Conservation (phyloP, 176 grass and related monocot genomes). For the Bonia amplexicaulis region DNA sequence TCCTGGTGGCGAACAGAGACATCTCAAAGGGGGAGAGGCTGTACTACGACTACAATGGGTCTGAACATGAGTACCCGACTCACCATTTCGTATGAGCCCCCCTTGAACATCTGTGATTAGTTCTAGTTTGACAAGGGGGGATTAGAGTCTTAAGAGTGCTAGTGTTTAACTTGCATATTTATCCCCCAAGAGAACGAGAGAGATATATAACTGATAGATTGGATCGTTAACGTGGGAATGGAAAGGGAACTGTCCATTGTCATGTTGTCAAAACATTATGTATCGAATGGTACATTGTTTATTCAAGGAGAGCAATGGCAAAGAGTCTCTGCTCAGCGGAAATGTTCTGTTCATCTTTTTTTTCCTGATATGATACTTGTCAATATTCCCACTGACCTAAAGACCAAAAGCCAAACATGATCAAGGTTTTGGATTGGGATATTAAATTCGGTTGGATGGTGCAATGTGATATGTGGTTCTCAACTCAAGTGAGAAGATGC, state of each 20-base stretch:
- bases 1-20: constrained; percentile 76
- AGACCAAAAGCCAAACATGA: too few species aligned
- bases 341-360: not conserved
- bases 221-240: not conserved
- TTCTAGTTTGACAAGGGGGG: not conserved
- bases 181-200: not conserved
- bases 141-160: not conserved
- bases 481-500: not conserved
- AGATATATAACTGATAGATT: not conserved
- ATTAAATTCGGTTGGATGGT: too few species aligned
- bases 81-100: constrained; percentile 85
- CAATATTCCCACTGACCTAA: not conserved
- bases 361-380: not conserved
- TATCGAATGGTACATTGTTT: not conserved
- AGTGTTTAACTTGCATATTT: not conserved
- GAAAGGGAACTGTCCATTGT: not conserved
- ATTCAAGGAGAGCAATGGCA: not conserved
- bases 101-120: not conserved
- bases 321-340: not conserved
- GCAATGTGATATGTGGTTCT: too few species aligned
- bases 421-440: too few species aligned
- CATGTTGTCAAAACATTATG: not conserved
- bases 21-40: constrained; percentile 86
- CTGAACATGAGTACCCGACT: constrained; percentile 89
- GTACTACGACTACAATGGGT: constrained; percentile 94